Base-by-base conservation (phyloP, 2,329 filamentous ascomycete species). In the Ophiognomonia clavigignenti-juglandacearum region DNA sequence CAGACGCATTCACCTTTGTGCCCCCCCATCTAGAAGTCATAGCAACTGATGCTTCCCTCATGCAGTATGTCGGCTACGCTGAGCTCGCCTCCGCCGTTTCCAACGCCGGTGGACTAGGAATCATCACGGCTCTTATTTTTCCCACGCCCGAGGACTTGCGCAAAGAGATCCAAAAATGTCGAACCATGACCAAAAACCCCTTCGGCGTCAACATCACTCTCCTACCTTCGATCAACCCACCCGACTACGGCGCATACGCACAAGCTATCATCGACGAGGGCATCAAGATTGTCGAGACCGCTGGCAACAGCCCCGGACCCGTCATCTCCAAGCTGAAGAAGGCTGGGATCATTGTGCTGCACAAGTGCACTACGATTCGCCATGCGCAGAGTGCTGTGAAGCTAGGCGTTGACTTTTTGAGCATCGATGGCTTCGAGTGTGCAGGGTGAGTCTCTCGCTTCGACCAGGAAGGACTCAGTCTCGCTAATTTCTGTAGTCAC, bases 391-490 rank as follows among this genome's bases (percentile, higher is more conserved):
- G 86, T 55, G 93, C 93, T 40, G 78, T 95, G 50, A 96, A 95
- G 69, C 82, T 97, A 32, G 93, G 93, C 54, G 93, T 96, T 4
- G 93, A 98, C 68, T 97, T 98, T 69, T 72, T 98, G 48, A 91
- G 85, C 56, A 97, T 98, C 58, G 93, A 98, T 64, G 93, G 93
- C 36, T 97, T 98, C 64, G 93, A 98, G 69, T 98, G 93, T 70
- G 93, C 90, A 36, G 93, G 78, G 62, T 64, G 54, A 54, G 62
- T 59, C 14, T n/a, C 24, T 45, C 20, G 23, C 38, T 16, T n/a
- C n/a, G n/a, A n/a, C n/a, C n/a, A n/a, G n/a, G n/a, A n/a, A n/a
- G n/a, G n/a, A n/a, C n/a, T n/a, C n/a, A n/a, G n/a, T n/a, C n/a
- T n/a, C n/a, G n/a, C n/a, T n/a, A n/a, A n/a, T n/a, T n/a, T 22